phyloP scores from a whole-genome alignment of 148 eudicot genomes.

The Fagopyrum homotropicum region DNA sequence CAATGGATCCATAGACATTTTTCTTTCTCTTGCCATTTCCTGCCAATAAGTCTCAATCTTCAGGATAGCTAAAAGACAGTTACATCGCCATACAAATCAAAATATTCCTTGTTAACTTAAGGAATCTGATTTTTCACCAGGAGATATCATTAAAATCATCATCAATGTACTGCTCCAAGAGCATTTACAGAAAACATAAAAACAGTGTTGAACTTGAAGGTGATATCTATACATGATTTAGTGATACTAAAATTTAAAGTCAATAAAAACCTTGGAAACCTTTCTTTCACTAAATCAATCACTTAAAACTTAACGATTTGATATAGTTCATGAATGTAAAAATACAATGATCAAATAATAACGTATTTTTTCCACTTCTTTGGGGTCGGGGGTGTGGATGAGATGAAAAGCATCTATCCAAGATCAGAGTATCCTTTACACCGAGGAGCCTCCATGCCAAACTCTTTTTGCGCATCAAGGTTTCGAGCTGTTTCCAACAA shows the following conservation, averaged over 20 bases:
- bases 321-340: neutral
- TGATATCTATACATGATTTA: neutral
- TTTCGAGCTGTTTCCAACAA: slow-evolving; percentile 70
- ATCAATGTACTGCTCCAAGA: slow-evolving; percentile 47
- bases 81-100: neutral
- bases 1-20: slow-evolving; percentile 16
- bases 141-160: too few species aligned
- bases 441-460: slow-evolving; percentile 70
- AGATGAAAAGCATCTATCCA: slow-evolving; percentile 59
- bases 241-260: neutral
- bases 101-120: neutral
- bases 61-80: neutral
- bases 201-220: neutral
- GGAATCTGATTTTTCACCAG: too few species aligned
- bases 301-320: neutral
- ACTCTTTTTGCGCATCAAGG: slow-evolving; percentile 67
- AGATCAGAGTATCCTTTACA: slow-evolving; percentile 82
- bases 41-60: slow-evolving; percentile 15
- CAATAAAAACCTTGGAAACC: neutral
- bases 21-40: slow-evolving; percentile 21
- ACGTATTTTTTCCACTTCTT: neutral
- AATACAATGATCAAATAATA: neutral
- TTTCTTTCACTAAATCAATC: neutral
- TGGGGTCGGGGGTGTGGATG: neutral
- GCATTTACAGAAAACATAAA: slow-evolving; percentile 37